These are phyloP conservation scores for Harrya chromipes DNA, from an alignment of 768 basidiomycete species.

Conservation along the genomic window DNA sequence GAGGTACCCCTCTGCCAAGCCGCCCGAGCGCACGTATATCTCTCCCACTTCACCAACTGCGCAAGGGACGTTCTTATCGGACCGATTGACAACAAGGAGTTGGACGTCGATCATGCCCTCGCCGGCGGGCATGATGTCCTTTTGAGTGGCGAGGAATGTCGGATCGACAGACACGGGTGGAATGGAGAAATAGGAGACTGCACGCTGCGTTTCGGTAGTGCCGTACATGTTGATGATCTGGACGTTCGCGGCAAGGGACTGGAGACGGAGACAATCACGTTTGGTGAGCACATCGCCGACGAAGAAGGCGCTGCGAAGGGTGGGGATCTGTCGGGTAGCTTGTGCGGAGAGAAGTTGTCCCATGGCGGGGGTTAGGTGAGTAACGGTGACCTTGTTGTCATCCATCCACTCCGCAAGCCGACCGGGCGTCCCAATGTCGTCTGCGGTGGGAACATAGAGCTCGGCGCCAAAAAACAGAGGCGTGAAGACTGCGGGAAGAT, in stretches of 20 bases:
- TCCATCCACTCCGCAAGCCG: conserved; percentile 99
- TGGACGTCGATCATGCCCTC: conserved; percentile 98
- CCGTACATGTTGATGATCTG: conserved; percentile 99
- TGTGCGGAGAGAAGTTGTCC: conserved; percentile 95
- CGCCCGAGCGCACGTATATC: conserved; percentile 96
- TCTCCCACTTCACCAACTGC: conserved; percentile 97
- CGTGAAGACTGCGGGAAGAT: conserved; percentile 75
- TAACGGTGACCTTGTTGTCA: conserved; percentile 84
- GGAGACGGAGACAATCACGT: conserved; percentile 92
- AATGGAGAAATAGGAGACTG: conserved; percentile 95
- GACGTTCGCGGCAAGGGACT: conserved; percentile 88
- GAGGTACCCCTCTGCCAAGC: conserved; percentile 92
- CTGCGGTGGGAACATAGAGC: conserved; percentile 92
- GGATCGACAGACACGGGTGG: conserved; percentile 80
- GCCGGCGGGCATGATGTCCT: conserved; percentile 98
- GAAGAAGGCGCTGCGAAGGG: conserved; percentile 90
- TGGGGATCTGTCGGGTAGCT: conserved; percentile 77
- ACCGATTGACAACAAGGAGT: conserved; percentile 91
- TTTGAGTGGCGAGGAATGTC: conserved; percentile 89
- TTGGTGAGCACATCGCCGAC: conserved; percentile 99
- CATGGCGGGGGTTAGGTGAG: conserved; percentile 98
- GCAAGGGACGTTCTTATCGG: conserved; percentile 79
- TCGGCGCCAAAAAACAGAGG: conserved; percentile 96
- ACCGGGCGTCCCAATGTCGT: conserved; percentile 96
- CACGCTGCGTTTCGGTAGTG: conserved; percentile 98